A percentile compares a stretch with the other conserved stretches of the same genome.
Evolutionary conservation across 2,329 filamentous ascomycete species (phyloP).

Genomic region (Trichoderma sp.): DNA sequence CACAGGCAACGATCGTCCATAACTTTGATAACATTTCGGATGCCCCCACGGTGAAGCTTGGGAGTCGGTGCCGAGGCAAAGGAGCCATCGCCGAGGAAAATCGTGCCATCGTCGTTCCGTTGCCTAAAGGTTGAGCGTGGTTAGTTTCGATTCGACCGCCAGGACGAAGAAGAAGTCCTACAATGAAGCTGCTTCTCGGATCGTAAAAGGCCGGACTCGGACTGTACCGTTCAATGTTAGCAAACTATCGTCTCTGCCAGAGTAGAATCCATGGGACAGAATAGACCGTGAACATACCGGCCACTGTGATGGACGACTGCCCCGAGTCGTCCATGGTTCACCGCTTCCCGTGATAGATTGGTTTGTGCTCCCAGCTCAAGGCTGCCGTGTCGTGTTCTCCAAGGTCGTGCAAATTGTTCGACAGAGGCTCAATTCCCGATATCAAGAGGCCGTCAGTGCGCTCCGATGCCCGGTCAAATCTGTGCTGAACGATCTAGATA

Average conservation of each 20-base stretch:
- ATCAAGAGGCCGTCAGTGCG: not conserved
- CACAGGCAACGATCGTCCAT: conserved; percentile 95
- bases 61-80: conserved; percentile 83
- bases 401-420: not conserved
- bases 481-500: not conserved
- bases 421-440: not conserved
- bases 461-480: not conserved
- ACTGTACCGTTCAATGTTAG: conserved; percentile 45
- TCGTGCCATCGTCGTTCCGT: conserved; percentile 74
- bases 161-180: conserved; percentile 37
- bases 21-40: conserved; percentile 91
- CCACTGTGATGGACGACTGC: conserved; percentile 57
- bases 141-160: conserved; percentile 13
- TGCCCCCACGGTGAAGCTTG: conserved; percentile 80
- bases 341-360: not conserved
- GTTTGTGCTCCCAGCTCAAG: not conserved
- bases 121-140: conserved; percentile 40
- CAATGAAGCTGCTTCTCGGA: conserved; percentile 92
- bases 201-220: conserved; percentile 71
- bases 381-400: not conserved
- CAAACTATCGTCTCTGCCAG: conserved; percentile 1
- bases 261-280: not conserved
- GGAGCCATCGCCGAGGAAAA: conserved; percentile 96
- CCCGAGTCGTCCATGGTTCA: conserved; percentile 30
- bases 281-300: conserved; percentile 42